These are phyloP conservation scores for Thalia dealbata DNA, from an alignment of 176 grass and related monocot species.

Conservation along the genomic window DNA sequence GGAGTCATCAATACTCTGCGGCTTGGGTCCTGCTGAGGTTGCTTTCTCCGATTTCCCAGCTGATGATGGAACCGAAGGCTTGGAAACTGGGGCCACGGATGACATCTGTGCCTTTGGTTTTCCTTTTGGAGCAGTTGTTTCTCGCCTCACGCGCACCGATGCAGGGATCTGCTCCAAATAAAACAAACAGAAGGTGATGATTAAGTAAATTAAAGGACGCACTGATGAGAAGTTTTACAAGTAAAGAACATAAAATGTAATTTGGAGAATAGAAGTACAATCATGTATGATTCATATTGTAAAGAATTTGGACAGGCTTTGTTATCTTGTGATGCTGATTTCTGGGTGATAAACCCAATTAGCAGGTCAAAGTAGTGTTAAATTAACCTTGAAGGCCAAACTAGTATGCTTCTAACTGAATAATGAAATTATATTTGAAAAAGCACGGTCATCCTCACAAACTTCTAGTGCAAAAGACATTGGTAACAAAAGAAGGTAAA, in stretches of 20 bases:
- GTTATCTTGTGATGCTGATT: background rate
- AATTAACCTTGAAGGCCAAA: too few species aligned
- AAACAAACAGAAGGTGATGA: background rate
- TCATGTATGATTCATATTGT: background rate
- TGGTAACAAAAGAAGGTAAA: background rate
- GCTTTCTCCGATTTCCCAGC: slow-evolving; percentile 32
- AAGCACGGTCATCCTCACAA: background rate
- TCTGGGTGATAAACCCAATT: too few species aligned
- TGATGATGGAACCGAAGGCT: slow-evolving; percentile 8
- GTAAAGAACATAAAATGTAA: too few species aligned
- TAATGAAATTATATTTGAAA: background rate
- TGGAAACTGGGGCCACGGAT: slow-evolving; percentile 20
- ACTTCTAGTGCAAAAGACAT: background rate
- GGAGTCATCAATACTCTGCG: slow-evolving; percentile 83
- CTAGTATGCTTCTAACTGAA: too few species aligned
- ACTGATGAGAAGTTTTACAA: too few species aligned
- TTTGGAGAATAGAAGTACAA: background rate
- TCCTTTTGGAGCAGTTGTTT: slow-evolving; percentile 55
- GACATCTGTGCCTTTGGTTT: slow-evolving; percentile 55
- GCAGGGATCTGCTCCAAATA: slow-evolving; percentile 48
- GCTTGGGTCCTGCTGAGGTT: slow-evolving; percentile 34
- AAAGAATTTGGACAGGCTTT: background rate
- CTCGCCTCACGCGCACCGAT: slow-evolving; percentile 88
- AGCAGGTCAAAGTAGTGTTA: background rate
- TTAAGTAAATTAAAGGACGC: too few species aligned